Percentiles rank a stretch among this genome's conserved stretches.
These are phyloP conservation scores for Chlorella ohadii DNA, from an alignment of 139 green algal species.

Conservation along the genomic window DNA sequence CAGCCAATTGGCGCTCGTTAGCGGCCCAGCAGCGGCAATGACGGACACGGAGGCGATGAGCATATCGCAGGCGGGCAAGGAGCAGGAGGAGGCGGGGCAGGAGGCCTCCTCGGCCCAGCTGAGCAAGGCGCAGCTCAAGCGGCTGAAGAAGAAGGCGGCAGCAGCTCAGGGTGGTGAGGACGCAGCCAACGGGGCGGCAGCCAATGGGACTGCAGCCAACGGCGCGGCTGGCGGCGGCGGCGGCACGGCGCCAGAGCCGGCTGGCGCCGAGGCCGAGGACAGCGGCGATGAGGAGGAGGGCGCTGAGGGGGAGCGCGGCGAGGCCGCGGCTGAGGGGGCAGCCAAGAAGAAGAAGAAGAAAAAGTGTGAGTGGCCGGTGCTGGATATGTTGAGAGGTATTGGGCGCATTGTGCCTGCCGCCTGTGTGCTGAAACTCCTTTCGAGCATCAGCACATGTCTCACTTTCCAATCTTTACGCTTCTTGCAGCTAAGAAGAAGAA, in stretches of 20 bases:
- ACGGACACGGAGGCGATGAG: conserved; percentile 5
- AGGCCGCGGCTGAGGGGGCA: conserved; percentile 56
- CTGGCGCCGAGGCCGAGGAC: conserved; percentile 36
- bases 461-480: too few relatives aligned
- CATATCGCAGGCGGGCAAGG: background rate
- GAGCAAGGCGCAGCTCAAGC: conserved; percentile 70
- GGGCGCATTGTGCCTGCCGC: too few relatives aligned
- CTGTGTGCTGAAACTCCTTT: too few relatives aligned
- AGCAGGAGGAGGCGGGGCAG: background rate
- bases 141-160: conserved; percentile 66
- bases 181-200: conserved; percentile 17
- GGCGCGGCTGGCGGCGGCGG: conserved; percentile 1
- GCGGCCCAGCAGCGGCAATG: background rate
- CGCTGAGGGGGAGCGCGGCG: conserved; percentile 28
- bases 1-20: too few relatives aligned
- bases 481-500: conserved; percentile 41
- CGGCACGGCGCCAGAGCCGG: conserved; percentile 6
- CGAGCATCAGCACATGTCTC: too few relatives aligned
- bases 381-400: background rate
- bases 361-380: conserved; percentile 26
- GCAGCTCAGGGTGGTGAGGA: conserved; percentile 1
- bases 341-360: conserved; percentile 54
- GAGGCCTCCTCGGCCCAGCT: conserved; percentile 23
- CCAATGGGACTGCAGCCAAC: background rate
- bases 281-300: conserved; percentile 40